Conservation (phyloP, 345 rosid species). For the Linum tenue region DNA sequence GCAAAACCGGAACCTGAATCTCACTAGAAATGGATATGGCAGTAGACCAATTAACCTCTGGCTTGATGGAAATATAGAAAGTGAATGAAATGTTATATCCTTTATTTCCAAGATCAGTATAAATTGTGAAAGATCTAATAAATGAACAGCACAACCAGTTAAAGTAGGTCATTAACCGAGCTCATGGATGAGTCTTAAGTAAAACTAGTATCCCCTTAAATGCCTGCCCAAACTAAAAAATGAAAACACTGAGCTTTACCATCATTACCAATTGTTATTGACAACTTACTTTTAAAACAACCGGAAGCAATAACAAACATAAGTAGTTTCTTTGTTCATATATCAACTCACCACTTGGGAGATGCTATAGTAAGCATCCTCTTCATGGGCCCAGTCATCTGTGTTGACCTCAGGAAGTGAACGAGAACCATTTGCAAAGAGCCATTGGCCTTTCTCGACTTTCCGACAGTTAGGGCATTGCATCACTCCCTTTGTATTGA, state of each 20-base stretch:
- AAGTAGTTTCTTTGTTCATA: neutral
- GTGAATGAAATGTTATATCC: slow-evolving; percentile 1
- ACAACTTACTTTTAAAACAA: neutral
- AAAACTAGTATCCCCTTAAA: neutral
- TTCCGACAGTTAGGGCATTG: slow-evolving; percentile 98
- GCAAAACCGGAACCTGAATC: too few species aligned
- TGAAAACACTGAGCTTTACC: neutral
- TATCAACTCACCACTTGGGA: slow-evolving; percentile 64
- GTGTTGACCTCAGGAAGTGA: slow-evolving; percentile 65
- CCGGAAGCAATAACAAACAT: neutral
- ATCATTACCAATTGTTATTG: neutral
- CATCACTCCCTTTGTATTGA: slow-evolving; percentile 91
- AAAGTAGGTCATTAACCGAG: neutral
- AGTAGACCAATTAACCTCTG: too few species aligned
- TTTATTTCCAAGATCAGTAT: neutral
- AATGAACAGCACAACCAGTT: too few species aligned
- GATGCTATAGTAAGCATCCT: slow-evolving; percentile 73
- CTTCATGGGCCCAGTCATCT: slow-evolving; percentile 92
- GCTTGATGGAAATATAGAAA: slow-evolving; percentile 28
- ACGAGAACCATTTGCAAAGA: slow-evolving; percentile 71
- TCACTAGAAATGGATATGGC: too few species aligned
- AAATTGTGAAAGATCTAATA: too few species aligned
- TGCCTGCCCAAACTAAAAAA: neutral
- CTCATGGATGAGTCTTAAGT: neutral
- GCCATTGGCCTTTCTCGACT: slow-evolving; percentile 99